Base-by-base conservation (phyloP, 1,284 basidiomycete genomes). In the Apiotrichum sp. region DNA sequence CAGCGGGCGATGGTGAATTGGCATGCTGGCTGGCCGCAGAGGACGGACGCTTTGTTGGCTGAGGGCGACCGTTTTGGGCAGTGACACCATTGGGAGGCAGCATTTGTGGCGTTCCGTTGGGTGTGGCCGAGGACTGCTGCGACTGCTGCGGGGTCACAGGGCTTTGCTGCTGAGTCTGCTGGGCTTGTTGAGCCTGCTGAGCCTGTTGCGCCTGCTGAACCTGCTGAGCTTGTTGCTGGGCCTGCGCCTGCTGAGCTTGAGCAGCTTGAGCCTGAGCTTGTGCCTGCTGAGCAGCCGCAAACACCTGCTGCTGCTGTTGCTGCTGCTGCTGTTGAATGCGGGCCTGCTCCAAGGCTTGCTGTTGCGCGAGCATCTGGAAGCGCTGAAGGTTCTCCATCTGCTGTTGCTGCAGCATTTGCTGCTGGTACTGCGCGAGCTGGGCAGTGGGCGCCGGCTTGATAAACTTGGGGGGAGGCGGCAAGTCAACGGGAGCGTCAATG, bases 401-500 rank as follows among this genome's bases (percentile, higher is more conserved):
- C 57, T 72, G 70, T 46, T 63, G 60, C 48, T 73, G 72, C 16
- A 61, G 52, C 55, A 69, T 60, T 36, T 66, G 59, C 42, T 66
- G 60, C 46, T 67, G 63, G 40, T 62, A 63, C 22, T 62, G 62
- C 3, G 65, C 56, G 3, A 68, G 40, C 47, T 67, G 67, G 49
- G 68, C 65, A 31, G 62, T 64, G 6, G 63, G 65, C 1, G 63
- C 63, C 4, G 73, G 72, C 40, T 71, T 68, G 49, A 68, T 66
- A 53, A 76, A 73, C 47, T 70, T 65, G 6, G 73, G 70, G n/a
- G 67, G 65, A 5, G 67, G 70, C 9, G 75, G 75, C 2, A 70
- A 50, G 40, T 75, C 73, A 16, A 65, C 56, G 0, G 71, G 68
- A 2, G 65, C 65, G 6, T 69, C 68, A 16, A 73, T 55, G 31